phyloP scores from a whole-genome alignment of 2,329 filamentous ascomycete genomes.

The Xylaria sp. region DNA sequence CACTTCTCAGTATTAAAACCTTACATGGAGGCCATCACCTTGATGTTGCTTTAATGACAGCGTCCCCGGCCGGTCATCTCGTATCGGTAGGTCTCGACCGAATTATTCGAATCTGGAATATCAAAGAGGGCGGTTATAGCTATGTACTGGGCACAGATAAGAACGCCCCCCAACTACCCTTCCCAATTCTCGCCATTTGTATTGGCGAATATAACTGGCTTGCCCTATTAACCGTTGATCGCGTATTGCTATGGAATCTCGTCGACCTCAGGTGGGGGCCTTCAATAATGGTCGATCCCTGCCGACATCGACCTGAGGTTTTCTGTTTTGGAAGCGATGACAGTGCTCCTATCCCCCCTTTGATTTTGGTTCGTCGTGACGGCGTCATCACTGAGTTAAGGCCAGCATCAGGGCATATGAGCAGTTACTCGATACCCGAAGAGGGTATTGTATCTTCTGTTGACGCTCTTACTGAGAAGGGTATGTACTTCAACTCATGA shows the following conservation, averaged over 20 bases:
- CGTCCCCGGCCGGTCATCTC: conserved; percentile 59
- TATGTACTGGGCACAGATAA: conserved; percentile 39
- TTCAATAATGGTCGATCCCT: conserved; percentile 49
- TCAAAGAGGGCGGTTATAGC: conserved; percentile 41
- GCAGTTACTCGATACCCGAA: conserved; percentile 44
- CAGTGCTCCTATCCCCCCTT: conserved; percentile 36
- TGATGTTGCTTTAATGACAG: conserved; percentile 61
- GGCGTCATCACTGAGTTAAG: conserved; percentile 58
- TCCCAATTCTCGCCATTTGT: conserved; percentile 57
- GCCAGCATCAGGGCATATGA: conserved; percentile 39
- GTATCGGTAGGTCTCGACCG: conserved; percentile 68
- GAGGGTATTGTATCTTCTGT: conserved; percentile 49
- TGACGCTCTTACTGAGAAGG: conserved; percentile 41
- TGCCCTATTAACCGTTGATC: conserved; percentile 56
- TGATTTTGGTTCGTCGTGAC: conserved; percentile 60
- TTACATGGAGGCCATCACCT: conserved; percentile 60
- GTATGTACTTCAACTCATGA: conserved; percentile 30
- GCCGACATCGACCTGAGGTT: conserved; percentile 53
- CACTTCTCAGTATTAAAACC: conserved; percentile 55
- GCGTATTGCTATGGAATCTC: conserved; percentile 60
- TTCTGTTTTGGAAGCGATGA: conserved; percentile 56
- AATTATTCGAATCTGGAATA: conserved; percentile 60
- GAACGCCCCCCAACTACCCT: conserved; percentile 40
- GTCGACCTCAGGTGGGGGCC: conserved; percentile 51
- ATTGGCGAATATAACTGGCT: conserved; percentile 61